Evolutionary conservation across 768 basidiomycete genomes (phyloP), one percentile per base, ranked within the genome.

Genomic region (Russula vinacea): DNA sequence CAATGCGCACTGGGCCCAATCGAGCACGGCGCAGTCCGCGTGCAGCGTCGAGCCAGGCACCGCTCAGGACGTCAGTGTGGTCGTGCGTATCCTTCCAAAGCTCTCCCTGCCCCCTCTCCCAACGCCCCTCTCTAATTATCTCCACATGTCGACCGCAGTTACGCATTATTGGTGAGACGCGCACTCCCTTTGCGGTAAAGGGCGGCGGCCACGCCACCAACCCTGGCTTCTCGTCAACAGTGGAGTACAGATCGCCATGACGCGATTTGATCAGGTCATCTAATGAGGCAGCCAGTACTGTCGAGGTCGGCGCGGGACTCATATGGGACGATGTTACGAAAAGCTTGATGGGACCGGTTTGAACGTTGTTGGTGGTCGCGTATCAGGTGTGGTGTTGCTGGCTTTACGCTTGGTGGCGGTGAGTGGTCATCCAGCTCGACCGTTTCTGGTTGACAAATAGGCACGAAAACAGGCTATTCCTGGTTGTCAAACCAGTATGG

Each of bases 301-400:
- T 64, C 16, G 58, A 56, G 22, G 32, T 73, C 26, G 68, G 70
- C 22, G 51, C 72, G 5, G 73, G 72, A 4, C 67, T 69, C 51
- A 50, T 70, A 16, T 73, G 73, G 72, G 73, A 73, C 42, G 67
- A 73, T 19, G 70, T 73, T 73, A 73, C 16, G 49, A 42, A 19
- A 57, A 49, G 0, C 61, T 71, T 9, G 57, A 67, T 5, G 61
- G 65, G 16, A 60, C 60, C 17, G 69, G 70, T 16, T 60, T 72
- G 13, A 71, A 62, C 50, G 67, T 72, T 14, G 60, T 69, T 5
- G 72, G 72, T 14, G 72, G 72, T 19, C 62, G 71, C 5, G 67
- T 70, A 9, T 45, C 62, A 5, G 70, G 70, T 35, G 62, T 73
- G 72, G 72, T 19, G 70, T 71, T 29, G 72, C 65, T 5, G 72